Evolutionary conservation across 2,329 filamentous ascomycete genomes (phyloP), one percentile per base, ranked within the genome.

Genomic region (Colletotrichum sp.): DNA sequence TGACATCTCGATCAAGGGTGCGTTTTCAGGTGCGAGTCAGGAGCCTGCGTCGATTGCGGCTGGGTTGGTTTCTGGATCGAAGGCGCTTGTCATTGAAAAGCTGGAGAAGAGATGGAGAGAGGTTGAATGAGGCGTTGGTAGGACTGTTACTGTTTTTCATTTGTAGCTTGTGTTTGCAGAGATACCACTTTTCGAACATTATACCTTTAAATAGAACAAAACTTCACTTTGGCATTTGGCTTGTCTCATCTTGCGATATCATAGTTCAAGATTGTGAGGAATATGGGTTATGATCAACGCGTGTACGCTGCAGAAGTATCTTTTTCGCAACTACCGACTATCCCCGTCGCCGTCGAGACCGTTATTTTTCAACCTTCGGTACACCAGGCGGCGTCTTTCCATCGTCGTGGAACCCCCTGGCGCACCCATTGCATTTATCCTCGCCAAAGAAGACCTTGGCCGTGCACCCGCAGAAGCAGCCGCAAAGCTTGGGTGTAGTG

Each of bases 101-200:
- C 67, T 86, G 63, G 83, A 85, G 76, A 76, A 79, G 68, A 74
- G 79, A 52, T 86, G 84, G 84, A 82, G 78, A 70, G 79, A 81
- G 63, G 83, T 84, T 63, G 85, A 86, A 69, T 76, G n/a, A 8
- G 18, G 24, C 34, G 24, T 38, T 28, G 6, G 21, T 69, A 10
- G 26, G 10, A 48, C 38, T 18, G 9, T 21, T 52, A 8, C 12
- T 21, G 18, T 52, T n/a, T 57, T 26, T 72, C 43, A 18, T 57
- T 28, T 61, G 64, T 74, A 26, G 26, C 6, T 18, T 52, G 43
- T 52, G 43, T 52, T 28, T 70, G 18, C n/a, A 43, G 43, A 75
- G 73, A 75, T 75, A 75, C 73, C 73, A 73, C 36, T 73, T 72
- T 52, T 55, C 38, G 32, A 43, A 64, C 21, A 36, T 32, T 21